These are phyloP conservation scores for Penstemon eatonii DNA, from an alignment of 257 asterid species.

Conservation along the genomic window DNA sequence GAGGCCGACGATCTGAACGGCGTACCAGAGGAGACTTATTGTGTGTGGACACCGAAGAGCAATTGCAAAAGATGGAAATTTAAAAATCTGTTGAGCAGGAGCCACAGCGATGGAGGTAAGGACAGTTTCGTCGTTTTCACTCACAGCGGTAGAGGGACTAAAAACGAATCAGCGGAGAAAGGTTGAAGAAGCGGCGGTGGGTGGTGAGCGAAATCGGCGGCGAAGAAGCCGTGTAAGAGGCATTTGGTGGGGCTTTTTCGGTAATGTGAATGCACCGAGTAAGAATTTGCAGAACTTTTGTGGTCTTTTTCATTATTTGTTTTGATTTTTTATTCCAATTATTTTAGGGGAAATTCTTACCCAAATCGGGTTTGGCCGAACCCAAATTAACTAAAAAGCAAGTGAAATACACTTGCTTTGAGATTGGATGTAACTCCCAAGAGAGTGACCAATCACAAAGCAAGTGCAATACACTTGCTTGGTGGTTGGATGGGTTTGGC, in stretches of 20 bases:
- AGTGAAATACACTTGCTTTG: no score
- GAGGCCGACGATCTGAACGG: conserved; percentile 43
- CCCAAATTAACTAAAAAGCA: no score
- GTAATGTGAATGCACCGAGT: conserved; percentile 36
- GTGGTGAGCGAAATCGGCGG: conserved; percentile 41
- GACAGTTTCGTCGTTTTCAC: conserved; percentile 34
- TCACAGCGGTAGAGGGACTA: not conserved
- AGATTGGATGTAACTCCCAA: no score
- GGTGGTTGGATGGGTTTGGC: no score
- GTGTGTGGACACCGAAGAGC: conserved; percentile 58
- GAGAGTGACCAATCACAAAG: no score
- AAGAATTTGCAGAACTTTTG: conserved; percentile 33
- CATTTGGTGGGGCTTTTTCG: conserved; percentile 44
- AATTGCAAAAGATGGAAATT: conserved; percentile 52
- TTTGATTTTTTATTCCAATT: not conserved
- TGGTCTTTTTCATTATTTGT: not conserved
- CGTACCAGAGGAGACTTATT: conserved; percentile 49
- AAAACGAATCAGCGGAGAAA: conserved; percentile 25
- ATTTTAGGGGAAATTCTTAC: no score
- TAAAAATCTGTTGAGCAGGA: conserved; percentile 42
- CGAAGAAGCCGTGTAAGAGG: conserved; percentile 44
- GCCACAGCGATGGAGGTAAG: conserved; percentile 53
- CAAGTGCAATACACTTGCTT: no score
- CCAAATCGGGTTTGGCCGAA: no score
- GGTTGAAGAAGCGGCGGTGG: conserved; percentile 24